Evolutionary conservation across 805 yeast genomes (phyloP).

Genomic region (Cyberlindnera samutprakarnensis): DNA sequence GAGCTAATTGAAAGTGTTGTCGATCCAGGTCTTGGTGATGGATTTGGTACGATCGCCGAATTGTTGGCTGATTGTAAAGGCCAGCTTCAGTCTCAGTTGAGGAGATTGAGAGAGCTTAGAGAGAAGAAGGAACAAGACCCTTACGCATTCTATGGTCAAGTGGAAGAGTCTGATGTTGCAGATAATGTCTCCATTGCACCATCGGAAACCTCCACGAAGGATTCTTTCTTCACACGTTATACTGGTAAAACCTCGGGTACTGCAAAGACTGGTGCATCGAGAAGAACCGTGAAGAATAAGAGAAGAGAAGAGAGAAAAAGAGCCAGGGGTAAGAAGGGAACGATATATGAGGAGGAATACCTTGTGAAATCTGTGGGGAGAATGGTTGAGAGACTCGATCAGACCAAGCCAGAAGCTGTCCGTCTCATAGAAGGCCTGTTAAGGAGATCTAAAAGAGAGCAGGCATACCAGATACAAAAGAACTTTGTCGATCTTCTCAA

Average conservation of each 20-base stretch:
- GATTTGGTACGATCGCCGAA: constrained; percentile 83
- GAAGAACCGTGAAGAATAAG: constrained; percentile 85
- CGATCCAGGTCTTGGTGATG: constrained; percentile 75
- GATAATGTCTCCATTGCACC: constrained; percentile 95
- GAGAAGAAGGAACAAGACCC: constrained; percentile 81
- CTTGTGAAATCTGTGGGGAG: constrained; percentile 83
- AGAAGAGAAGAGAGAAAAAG: constrained; percentile 93
- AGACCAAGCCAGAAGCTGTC: constrained; percentile 67
- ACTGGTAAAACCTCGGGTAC: constrained; percentile 96
- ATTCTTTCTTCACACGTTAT: constrained; percentile 89
- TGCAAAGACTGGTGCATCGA: constrained; percentile 92
- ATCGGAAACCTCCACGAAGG: constrained; percentile 86
- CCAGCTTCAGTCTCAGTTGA: constrained; percentile 77
- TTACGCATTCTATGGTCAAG: constrained; percentile 69
- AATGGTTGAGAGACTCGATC: constrained; percentile 70
- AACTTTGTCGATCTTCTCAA: constrained; percentile 50
- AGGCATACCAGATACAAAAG: constrained; percentile 76
- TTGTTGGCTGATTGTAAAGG: constrained; percentile 87
- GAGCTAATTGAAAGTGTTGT: constrained; percentile 51
- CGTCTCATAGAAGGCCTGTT: constrained; percentile 68
- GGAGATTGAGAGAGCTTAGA: constrained; percentile 77
- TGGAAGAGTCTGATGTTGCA: constrained; percentile 58
- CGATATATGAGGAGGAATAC: constrained; percentile 95
- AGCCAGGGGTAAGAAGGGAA: constrained; percentile 97
- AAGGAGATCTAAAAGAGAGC: constrained; percentile 65